Conservation (phyloP, 108 stramenopile species). For the Pseudonitzschia pungens region DNA sequence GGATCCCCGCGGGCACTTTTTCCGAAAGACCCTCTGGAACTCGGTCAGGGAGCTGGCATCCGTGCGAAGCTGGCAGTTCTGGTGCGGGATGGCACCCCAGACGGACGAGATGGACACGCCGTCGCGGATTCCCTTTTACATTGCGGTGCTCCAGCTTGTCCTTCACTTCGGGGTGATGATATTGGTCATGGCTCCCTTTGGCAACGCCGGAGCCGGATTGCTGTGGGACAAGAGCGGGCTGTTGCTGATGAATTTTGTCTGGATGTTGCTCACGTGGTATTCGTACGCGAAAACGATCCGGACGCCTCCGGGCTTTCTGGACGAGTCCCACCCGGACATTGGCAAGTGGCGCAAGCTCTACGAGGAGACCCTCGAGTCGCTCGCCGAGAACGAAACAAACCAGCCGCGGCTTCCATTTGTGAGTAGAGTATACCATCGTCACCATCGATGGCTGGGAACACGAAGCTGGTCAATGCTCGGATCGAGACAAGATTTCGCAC, state of each 20-base stretch:
- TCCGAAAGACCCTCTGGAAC: conserved; percentile 29
- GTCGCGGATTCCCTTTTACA: conserved; percentile 73
- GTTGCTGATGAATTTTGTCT: conserved; percentile 53
- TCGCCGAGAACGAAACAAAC: conserved; percentile 37
- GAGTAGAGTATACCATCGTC: background rate
- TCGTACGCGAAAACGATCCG: conserved; percentile 55
- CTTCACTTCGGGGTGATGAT: conserved; percentile 54
- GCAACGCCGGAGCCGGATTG: conserved; percentile 43
- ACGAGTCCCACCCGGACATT: conserved; percentile 37
- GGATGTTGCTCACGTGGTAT: conserved; percentile 56
- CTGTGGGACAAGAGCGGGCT: conserved; percentile 60
- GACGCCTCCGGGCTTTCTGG: conserved; percentile 75
- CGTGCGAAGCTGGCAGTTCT: conserved; percentile 61
- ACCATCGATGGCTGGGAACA: too few relatives aligned
- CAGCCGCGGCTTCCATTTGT: conserved; percentile 23
- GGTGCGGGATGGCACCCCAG: conserved; percentile 67
- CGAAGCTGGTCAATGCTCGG: too few relatives aligned
- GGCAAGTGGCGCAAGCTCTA: conserved; percentile 59
- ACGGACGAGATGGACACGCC: conserved; percentile 60
- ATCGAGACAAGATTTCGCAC: too few relatives aligned
- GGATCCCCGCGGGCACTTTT: conserved; percentile 36
- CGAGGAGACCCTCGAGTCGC: conserved; percentile 75
- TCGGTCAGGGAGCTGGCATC: conserved; percentile 36
- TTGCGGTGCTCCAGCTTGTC: conserved; percentile 46
- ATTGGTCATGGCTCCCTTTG: conserved; percentile 43